These are phyloP conservation scores for Craterostigma plantagineum DNA, from an alignment of 257 asterid genomes.

Conservation along the genomic window DNA sequence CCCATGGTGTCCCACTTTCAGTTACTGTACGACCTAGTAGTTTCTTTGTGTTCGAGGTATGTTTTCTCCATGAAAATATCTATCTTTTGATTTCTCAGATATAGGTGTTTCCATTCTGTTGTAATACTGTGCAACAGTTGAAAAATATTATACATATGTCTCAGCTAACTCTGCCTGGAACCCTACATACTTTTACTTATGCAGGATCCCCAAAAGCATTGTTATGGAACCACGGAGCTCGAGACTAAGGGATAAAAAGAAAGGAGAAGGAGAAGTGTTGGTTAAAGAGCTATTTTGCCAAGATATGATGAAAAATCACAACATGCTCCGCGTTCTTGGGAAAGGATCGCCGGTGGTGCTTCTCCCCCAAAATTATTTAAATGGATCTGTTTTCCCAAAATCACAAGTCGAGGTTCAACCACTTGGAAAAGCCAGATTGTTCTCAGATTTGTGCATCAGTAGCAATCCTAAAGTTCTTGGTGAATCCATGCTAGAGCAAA, in stretches of 20 bases:
- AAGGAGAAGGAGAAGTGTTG: slow-evolving; percentile 73
- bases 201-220: slow-evolving; percentile 48
- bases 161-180: slow-evolving; percentile 1
- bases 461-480: slow-evolving; percentile 14
- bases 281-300: slow-evolving; percentile 65
- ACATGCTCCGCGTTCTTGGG: slow-evolving; percentile 52
- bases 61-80: slow-evolving; percentile 11
- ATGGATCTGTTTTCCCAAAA: slow-evolving; percentile 16
- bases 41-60: slow-evolving; percentile 80
- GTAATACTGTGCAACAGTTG: too few species aligned
- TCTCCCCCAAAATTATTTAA: slow-evolving; percentile 47
- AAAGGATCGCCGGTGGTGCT: slow-evolving; percentile 64
- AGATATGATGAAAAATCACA: slow-evolving; percentile 62
- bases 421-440: slow-evolving; percentile 23
- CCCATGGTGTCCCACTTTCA: slow-evolving; percentile 99
- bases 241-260: slow-evolving; percentile 72
- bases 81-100: not conserved
- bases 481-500: slow-evolving; percentile 14
- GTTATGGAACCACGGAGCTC: slow-evolving; percentile 72
- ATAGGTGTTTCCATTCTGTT: slow-evolving; percentile 7
- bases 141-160: too few species aligned
- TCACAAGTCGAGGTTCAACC: slow-evolving; percentile 24
- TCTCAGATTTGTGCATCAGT: slow-evolving; percentile 39
- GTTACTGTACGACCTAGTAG: slow-evolving; percentile 80
- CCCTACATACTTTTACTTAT: slow-evolving; percentile 10